Base-by-base conservation (phyloP, 352 stramenopile genomes). In the Elongisporangium undulatum region DNA sequence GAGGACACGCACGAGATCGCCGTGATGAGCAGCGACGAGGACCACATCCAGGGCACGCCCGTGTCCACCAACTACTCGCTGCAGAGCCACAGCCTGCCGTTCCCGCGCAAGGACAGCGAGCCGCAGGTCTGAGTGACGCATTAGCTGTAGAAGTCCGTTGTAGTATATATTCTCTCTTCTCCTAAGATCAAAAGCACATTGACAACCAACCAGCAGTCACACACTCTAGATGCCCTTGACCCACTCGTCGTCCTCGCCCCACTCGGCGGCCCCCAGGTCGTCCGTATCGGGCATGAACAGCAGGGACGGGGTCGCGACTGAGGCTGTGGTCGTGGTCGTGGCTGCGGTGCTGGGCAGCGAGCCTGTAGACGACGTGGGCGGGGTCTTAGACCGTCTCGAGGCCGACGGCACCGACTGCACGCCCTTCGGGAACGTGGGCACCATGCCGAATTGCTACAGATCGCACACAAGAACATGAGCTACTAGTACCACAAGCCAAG, bases 161-260 rank as follows among this genome's bases (percentile, higher is more conserved):
- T 41, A 41, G 29, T 41, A 41, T 41, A 41, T 15, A 41, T 41
- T 41, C 29, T 41, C 29, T 41, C 29, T 41, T 41, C 29, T 41
- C 29, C 29, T 41, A 41, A 41, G 29, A 41, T 41, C 29, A 41
- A 41, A 15, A 41, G 29, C 8, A 15, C 29, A 41, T 41, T 41
- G 29, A 41, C 29, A 41, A 21, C 19, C 49, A 53, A 24, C 49
- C 49, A 53, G 21, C 19, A n/a, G n/a, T n/a, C n/a, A n/a, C 49
- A 15, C 29, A 41, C 29, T 41, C 74, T 69, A 90, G 55, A 89
- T 83, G 54, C 77, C 71, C 62, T 90, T 82, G 23, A 85, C 81
- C 84, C 84, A 94, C 66, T 94, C 84, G 64, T 93, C 84, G 62
- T 91, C 84, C 57, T 91, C 79, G 41, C 82, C 84, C 79, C 82